Percentiles rank a stretch among this genome's conserved stretches.
phyloP scores from a whole-genome alignment of 345 rosid species.

The Citrus maxima region DNA sequence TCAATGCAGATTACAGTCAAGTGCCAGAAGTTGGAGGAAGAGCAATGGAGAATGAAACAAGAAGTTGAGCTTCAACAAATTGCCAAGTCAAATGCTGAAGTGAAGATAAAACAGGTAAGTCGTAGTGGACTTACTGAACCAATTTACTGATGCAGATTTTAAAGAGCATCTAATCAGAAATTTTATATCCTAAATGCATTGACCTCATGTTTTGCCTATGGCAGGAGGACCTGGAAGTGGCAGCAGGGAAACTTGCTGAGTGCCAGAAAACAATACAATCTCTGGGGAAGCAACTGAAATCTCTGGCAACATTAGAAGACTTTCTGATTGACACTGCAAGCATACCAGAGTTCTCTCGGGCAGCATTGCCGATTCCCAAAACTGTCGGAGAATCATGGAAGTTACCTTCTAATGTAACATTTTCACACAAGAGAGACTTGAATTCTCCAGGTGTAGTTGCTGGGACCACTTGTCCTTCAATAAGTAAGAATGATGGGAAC shows the following conservation, averaged over 20 bases:
- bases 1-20: slow-evolving; percentile 46
- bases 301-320: slow-evolving; percentile 93
- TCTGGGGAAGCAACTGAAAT: slow-evolving; percentile 74
- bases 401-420: slow-evolving; percentile 46
- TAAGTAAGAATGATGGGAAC: slow-evolving; percentile 27
- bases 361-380: slow-evolving; percentile 24
- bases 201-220: slow-evolving; percentile 5
- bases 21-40: slow-evolving; percentile 66
- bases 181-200: not conserved
- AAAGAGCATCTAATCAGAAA: not conserved
- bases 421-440: slow-evolving; percentile 37
- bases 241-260: slow-evolving; percentile 80
- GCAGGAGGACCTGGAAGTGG: slow-evolving; percentile 80
- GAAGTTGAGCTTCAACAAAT: slow-evolving; percentile 45
- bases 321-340: slow-evolving; percentile 75
- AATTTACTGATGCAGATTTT: not conserved
- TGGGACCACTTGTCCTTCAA: slow-evolving; percentile 25
- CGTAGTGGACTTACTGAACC: not conserved
- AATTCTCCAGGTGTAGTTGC: slow-evolving; percentile 24
- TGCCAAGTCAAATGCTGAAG: slow-evolving; percentile 33
- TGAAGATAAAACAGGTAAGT: slow-evolving; percentile 80
- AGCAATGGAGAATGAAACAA: slow-evolving; percentile 45
- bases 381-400: slow-evolving; percentile 53
- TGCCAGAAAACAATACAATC: slow-evolving; percentile 96
- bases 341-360: slow-evolving; percentile 40